Evolutionary conservation across 768 basidiomycete genomes (phyloP), one percentile per base, ranked within the genome.

Genomic region (Hericium coralloides): DNA sequence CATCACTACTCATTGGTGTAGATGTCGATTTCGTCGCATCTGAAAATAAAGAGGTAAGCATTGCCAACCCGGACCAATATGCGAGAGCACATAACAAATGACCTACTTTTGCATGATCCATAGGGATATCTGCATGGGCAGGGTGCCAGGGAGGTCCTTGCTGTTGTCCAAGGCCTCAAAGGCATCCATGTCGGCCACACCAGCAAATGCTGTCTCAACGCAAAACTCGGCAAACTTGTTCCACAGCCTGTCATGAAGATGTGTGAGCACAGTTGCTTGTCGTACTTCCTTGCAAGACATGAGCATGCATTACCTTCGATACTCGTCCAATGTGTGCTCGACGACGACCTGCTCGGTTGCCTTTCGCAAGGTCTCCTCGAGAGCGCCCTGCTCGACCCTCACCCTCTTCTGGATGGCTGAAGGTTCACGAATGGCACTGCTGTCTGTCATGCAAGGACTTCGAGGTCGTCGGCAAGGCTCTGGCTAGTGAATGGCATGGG

Each of bases 11-110:
- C 31, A 18, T 61, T 59, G 2, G 63, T 64, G 47, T 31, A 48
- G 5, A 60, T 53, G 47, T 64, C 60, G 0, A 55, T 39, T 12
- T 58, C 52, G 17, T 66, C 63, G 12, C 59, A 59, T 41, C 63
- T 65, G 56, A 12, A 49, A 7, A 12, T n/a, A 7, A 26, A 26
- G 41, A 43, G 41, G 20, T 41, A 41, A 41, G 39, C 12, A 43
- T 43, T 20, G 20, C 6, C 41, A 43, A 7, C 17, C 15, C 7
- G 41, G 15, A 20, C 41, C 4, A 26, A 26, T 7, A 26, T 26
- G 26, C 3, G 26, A 43, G 20, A 17, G 20, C 17, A 43, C 17
- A 43, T 14, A 41, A n/a, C 15, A 43, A 17, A 1, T n/a, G 20
- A 43, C 41, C 17, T 43, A 43, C 41, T 43, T 43, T 43, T 43